Evolutionary conservation across 2,329 filamentous ascomycete genomes (phyloP), one percentile per base, ranked within the genome.

Genomic region (Plectosphaerella plurivora): DNA sequence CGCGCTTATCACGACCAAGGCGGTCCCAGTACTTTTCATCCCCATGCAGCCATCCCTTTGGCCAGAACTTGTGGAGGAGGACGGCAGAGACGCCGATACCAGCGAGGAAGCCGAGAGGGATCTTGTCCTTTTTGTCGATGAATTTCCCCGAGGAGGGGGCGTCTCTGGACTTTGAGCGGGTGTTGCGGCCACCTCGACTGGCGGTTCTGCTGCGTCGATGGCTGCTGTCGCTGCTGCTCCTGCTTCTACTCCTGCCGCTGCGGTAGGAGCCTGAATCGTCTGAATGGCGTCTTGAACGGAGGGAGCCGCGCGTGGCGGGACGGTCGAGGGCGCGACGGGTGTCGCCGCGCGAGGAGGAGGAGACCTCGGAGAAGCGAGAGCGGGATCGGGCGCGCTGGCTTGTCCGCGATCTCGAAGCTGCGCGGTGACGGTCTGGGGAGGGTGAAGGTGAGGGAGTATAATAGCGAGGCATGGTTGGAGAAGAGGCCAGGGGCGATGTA

Each of bases 41-140:
- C 12, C 62, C 61, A 50, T 66, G 57, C 18, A 62, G 35, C 42
- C 61, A 55, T 6, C 61, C 60, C 55, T 67, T 68, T 28, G 66
- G 65, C 68, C 68, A 71, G 56, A 68, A 58, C 51, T 65, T 68
- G 56, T 65, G 66, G 39, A 66, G 65, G 37, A 68, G 57, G 42
- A 70, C 57, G 11, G 67, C 62, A 22, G 66, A 67, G 33, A 70
- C 60, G 33, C 68, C 68, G 15, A 71, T 63, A 28, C 65, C 65
- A 10, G 67, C 68, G 28, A 71, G 55, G 22, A 70, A 58, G 11
- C 65, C 56, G 14, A 65, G 62, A 0, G 68, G 63, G 15, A 61
- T 64, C 53, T 69, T 67, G 54, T 47, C 45, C 18, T 39, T 46
- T 28, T 47, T 51, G 5, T 39, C 36, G 24, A 35, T 37, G 15